These are phyloP conservation scores for Blastobotrys persicus DNA, from an alignment of 1,139 yeast species.

Conservation along the genomic window DNA sequence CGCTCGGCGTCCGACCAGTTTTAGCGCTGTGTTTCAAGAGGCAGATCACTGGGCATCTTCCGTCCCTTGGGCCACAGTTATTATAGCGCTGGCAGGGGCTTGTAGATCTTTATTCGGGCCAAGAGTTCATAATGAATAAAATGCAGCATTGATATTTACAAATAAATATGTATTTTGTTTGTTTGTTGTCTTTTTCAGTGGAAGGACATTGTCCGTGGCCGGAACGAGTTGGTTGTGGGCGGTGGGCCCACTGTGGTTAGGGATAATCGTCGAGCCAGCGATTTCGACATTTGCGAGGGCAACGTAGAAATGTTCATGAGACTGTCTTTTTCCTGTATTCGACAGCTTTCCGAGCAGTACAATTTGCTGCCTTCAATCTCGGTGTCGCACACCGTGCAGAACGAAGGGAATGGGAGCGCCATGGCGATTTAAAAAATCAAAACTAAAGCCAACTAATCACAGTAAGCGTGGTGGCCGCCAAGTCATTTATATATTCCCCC, in stretches of 20 bases:
- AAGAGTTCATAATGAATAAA: not conserved
- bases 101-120: too few relatives aligned
- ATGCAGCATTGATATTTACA: not conserved
- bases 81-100: too few relatives aligned
- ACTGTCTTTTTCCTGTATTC: slow-evolving; percentile 22
- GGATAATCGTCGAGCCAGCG: slow-evolving; percentile 5
- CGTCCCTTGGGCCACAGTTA: too few relatives aligned
- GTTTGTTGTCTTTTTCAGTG: not conserved
- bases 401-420: slow-evolving; percentile 28
- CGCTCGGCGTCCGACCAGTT: too few relatives aligned
- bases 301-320: slow-evolving; percentile 1
- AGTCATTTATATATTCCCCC: too few relatives aligned
- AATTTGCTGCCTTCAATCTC: slow-evolving; percentile 29
- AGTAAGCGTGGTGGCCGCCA: too few relatives aligned
- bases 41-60: too few relatives aligned
- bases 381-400: slow-evolving; percentile 37
- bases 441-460: too few relatives aligned
- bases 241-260: slow-evolving; percentile 7
- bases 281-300: not conserved
- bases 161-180: slow-evolving; percentile 1
- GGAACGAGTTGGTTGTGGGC: slow-evolving; percentile 10
- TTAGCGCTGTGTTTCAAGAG: too few relatives aligned
- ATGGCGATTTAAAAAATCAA: not conserved
- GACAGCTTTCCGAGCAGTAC: slow-evolving; percentile 36
- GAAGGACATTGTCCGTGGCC: slow-evolving; percentile 13